These are phyloP conservation scores for Naganishia albida DNA, from an alignment of 1,284 basidiomycete genomes.

Conservation along the genomic window DNA sequence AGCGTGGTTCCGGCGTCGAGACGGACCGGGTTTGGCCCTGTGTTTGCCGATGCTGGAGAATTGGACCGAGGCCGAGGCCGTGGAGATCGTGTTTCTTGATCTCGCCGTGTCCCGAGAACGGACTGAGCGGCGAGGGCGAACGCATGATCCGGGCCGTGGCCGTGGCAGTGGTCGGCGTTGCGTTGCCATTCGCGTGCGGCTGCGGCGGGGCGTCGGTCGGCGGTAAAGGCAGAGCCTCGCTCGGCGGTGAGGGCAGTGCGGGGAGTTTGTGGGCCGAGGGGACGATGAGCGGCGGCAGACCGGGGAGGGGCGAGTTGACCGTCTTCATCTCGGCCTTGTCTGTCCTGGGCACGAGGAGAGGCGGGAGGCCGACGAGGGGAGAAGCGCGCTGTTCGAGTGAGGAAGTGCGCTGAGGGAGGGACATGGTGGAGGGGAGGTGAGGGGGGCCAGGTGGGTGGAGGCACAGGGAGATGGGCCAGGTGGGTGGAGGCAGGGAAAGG, in stretches of 20 bases:
- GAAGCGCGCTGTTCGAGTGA: neutral
- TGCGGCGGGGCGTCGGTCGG: neutral
- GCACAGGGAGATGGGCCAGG: neutral
- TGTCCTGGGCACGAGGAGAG: conserved; percentile 6
- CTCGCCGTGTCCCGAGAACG: conserved; percentile 13
- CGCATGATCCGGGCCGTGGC: neutral
- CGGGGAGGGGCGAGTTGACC: conserved; percentile 16
- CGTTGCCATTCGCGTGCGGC: neutral
- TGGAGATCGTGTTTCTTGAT: neutral
- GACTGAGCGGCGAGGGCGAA: conserved; percentile 12
- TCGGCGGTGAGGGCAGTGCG: conserved; percentile 8
- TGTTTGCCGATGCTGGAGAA: neutral
- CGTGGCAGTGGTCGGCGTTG: neutral
- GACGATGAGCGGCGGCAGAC: conserved; percentile 24
- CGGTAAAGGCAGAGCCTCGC: conserved; percentile 11
- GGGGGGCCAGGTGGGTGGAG: neutral
- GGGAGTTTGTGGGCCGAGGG: neutral
- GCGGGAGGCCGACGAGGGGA: conserved; percentile 9
- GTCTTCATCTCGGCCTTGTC: conserved; percentile 1
- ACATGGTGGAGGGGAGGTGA: conserved; percentile 1
- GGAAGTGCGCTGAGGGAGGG: neutral
- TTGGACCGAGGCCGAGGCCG: conserved; percentile 13
- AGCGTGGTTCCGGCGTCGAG: conserved; percentile 9
- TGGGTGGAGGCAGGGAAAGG: neutral
- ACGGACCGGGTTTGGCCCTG: conserved; percentile 5